Evolutionary conservation across 2,329 filamentous ascomycete genomes (phyloP), one percentile per base, ranked within the genome.

Genomic region (Cladobotryum protrusum): DNA sequence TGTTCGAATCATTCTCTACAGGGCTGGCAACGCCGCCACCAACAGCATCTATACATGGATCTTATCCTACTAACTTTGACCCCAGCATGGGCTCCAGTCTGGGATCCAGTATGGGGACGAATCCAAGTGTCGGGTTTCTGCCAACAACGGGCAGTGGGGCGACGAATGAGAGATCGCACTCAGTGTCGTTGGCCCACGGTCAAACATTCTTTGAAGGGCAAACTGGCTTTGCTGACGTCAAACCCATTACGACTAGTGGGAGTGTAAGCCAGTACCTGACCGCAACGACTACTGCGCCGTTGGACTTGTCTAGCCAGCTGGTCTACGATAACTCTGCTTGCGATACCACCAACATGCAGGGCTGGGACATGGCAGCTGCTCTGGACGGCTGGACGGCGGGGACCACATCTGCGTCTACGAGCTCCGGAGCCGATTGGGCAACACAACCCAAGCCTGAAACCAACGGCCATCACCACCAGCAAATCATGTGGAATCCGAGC

Each of bases 11-110:
- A n/a, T 78, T 76, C 53, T 66, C 72, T 17, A 71, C 73, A 52
- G 78, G 76, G 2, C 73, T 82, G 15, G 73, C 73, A 24, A 82
- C 80, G 5, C 79, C 80, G 19, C 79, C 79, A 3, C 78, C 76
- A 4, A 77, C 74, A 2, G 78, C 76, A 1, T 72, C 72, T 2
- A 63, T 82, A 13, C 71, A 75, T 19, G 68, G 69, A 35, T 70
- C 72, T 0, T 77, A 76, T 56, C 67, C 72, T 39, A 59, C 66
- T 14, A 68, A 69, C 52, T 78, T 77, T 58, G 73, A 77, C 45
- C 61, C 66, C 11, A 15, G 17, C 13, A 19, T 12, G 37, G 40
- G 37, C 15, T 59, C 66, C 14, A 68, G 69, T 52, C 77, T 77
- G 58, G 73, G 76, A 44, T 60, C 66, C 44, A 57, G 51, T 51